A percentile compares a stretch with the other conserved stretches of the same genome.
Evolutionary conservation across 169 alveolate species (phyloP).

Genomic region (Plasmodium sp.): DNA sequence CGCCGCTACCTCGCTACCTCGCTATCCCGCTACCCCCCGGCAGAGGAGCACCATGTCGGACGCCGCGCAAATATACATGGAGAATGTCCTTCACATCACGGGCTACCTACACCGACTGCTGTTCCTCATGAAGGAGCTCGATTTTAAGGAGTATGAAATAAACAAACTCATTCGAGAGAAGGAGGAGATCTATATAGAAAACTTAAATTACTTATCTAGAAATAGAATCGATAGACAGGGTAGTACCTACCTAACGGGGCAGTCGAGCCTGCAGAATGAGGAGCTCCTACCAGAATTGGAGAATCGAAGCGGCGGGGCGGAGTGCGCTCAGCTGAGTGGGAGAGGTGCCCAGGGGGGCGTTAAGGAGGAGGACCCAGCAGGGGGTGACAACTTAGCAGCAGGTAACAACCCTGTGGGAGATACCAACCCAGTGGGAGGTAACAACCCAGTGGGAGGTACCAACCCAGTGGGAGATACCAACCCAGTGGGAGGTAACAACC

Average conservation of each 20-base stretch:
- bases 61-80: constrained; percentile 67
- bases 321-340: neutral
- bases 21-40: neutral
- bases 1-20: neutral
- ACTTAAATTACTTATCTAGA: neutral
- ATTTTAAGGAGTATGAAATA: constrained; percentile 24
- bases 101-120: constrained; percentile 68
- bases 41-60: constrained; percentile 43
- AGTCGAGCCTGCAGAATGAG: neutral
- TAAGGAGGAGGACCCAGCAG: neutral
- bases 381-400: too few species aligned
- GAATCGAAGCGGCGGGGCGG: neutral
- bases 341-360: neutral
- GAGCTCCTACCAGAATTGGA: neutral
- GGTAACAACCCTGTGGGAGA: too few species aligned
- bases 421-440: too few species aligned
- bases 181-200: constrained; percentile 49
- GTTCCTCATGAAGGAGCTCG: constrained; percentile 59
- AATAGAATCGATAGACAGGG: neutral
- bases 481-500: neutral
- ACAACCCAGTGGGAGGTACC: too few species aligned
- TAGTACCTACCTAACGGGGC: neutral
- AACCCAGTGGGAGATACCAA: too few species aligned
- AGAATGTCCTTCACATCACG: constrained; percentile 44
- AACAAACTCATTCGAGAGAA: constrained; percentile 23